These are phyloP conservation scores for Eucalyptus curtisii DNA, from an alignment of 345 rosid genomes.

Conservation along the genomic window DNA sequence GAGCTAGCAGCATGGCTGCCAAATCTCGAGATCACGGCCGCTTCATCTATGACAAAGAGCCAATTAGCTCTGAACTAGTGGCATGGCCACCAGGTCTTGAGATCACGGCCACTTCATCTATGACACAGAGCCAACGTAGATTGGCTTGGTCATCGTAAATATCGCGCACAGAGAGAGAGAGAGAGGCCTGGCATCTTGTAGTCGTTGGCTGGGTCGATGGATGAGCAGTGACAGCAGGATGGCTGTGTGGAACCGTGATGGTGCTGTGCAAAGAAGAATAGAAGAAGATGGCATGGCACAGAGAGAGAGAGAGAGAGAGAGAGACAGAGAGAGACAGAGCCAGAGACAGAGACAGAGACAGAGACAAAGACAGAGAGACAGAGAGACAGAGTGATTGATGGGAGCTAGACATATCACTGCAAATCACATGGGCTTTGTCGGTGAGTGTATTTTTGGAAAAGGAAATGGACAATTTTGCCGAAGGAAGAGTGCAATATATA, in stretches of 20 bases:
- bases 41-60: not conserved
- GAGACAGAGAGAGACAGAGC: not conserved
- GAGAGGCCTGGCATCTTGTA: not conserved
- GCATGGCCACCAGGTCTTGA: not conserved
- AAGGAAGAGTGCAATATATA: not conserved
- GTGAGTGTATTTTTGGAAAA: not conserved
- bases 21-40: not conserved
- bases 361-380: too few species aligned
- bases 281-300: not conserved
- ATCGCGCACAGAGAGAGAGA: not conserved
- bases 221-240: not conserved
- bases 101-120: not conserved
- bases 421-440: not conserved
- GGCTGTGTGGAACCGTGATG: not conserved
- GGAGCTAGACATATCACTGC: not conserved
- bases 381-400: not conserved
- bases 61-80: not conserved
- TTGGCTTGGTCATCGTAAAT: not conserved
- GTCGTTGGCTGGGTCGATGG: not conserved
- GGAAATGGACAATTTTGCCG: not conserved
- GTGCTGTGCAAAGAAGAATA: not conserved
- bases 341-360: not conserved
- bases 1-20: not conserved
- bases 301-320: not conserved
- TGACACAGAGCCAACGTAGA: not conserved